Base-by-base conservation (phyloP, 2,329 filamentous ascomycete genomes). In the Talaromyces sp. region DNA sequence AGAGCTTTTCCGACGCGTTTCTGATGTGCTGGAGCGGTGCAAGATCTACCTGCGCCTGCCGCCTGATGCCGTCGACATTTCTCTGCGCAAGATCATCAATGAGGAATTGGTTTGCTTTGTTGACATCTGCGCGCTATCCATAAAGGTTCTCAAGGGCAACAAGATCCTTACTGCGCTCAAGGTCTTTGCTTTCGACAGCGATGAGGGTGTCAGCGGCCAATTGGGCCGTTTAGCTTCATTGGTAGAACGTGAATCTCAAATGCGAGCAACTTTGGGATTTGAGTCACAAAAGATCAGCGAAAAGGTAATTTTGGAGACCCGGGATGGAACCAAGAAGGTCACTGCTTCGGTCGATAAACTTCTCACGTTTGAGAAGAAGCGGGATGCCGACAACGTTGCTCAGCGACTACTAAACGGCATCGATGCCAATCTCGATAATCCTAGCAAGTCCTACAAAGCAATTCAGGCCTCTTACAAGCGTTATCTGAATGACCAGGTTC, bases 101-200 rank as follows among this genome's bases (percentile, higher is more conserved):
- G 42, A 45, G 29, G 30, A 45, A 30, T 10, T 45, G 10, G 14
- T 45, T 11, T 45, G 42, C 9, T 45, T 45, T n/a, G 42, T 45
- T 11, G 42, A 45, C 10, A 45, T 45, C 8, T 45, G 42, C 30
- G 42, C 42, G 3, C 6, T 45, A 3, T 45, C 42, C 8, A 45
- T 45, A 2, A 45, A 35, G 10, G 30, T 45, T 33, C 42, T 45
- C 5, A 35, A 35, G 3, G 42, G 42, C 1, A n/a, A 45, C 17
- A 45, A 45, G 9, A 24, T 45, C 13, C 11, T 45, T 1, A 45
- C 30, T 4, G 42, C 42, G 2, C 29, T 45, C 0, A 45, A 45
- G 11, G 42, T 45, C 1, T 45, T 45, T 11, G 19, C 42, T 3
- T 45, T 45, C 9, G 30, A 35, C 14, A 29, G 42, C 7, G 42